These are phyloP conservation scores for Boletales sp. DNA, from an alignment of 768 basidiomycete species.

Conservation along the genomic window DNA sequence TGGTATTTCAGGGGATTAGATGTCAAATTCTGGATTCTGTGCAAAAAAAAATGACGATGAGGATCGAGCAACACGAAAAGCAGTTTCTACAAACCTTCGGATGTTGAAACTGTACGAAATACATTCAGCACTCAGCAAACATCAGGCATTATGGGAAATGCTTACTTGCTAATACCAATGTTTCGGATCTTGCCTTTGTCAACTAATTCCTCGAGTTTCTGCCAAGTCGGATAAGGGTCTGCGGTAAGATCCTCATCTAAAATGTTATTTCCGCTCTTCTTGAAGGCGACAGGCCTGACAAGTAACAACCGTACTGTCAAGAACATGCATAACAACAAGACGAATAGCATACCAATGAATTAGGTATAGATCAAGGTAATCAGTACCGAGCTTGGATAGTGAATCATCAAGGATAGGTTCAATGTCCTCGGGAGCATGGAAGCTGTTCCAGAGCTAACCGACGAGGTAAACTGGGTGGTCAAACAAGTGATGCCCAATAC, in stretches of 20 bases:
- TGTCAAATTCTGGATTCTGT: slow-evolving; percentile 57
- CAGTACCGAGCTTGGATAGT: slow-evolving; percentile 53
- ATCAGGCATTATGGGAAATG: background rate
- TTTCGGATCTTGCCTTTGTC: slow-evolving; percentile 73
- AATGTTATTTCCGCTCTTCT: slow-evolving; percentile 46
- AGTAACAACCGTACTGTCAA: background rate
- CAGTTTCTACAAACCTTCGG: slow-evolving; percentile 32
- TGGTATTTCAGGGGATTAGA: slow-evolving; percentile 56
- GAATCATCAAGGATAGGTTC: slow-evolving; percentile 67
- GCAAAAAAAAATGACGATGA: background rate
- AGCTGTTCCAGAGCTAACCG: slow-evolving; percentile 66
- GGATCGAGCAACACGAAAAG: background rate
- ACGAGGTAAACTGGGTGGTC: background rate
- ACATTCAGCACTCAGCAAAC: background rate
- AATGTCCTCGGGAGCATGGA: slow-evolving; percentile 72
- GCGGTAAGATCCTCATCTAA: slow-evolving; percentile 57
- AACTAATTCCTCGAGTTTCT: slow-evolving; percentile 74
- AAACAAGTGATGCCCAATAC: slow-evolving; percentile 13
- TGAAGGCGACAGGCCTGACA: slow-evolving; percentile 63
- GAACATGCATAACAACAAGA: background rate
- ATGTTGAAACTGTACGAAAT: slow-evolving; percentile 52
- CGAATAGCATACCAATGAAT: slow-evolving; percentile 61
- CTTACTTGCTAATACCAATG: slow-evolving; percentile 82
- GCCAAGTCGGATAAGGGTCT: slow-evolving; percentile 76
- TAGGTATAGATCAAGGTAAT: slow-evolving; percentile 78